phyloP scores from a whole-genome alignment of 2,329 filamentous ascomycete species.

The Colletotrichum phormii region DNA sequence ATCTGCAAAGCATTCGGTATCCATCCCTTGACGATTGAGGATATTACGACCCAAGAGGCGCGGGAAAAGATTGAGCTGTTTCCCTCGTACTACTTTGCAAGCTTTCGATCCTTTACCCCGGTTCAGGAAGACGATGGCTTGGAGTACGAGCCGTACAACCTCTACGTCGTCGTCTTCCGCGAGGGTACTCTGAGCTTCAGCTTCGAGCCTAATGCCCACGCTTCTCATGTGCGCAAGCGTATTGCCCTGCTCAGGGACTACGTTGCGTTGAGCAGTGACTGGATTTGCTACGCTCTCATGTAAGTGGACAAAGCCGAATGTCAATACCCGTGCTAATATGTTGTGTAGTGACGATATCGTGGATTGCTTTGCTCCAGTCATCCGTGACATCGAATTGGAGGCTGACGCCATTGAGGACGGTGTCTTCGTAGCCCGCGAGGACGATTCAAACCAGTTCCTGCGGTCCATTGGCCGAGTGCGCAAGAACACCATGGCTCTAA shows the following conservation, averaged over 20 bases:
- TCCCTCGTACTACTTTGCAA: conserved; percentile 97
- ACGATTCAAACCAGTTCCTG: conserved; percentile 89
- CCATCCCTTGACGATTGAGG: conserved; percentile 94
- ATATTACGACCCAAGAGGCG: conserved; percentile 94
- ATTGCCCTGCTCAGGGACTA: conserved; percentile 96
- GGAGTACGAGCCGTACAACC: conserved; percentile 94
- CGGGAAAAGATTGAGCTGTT: conserved; percentile 99
- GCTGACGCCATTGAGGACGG: conserved; percentile 95
- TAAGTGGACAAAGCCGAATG: conserved; percentile 57
- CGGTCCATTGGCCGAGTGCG: conserved; percentile 89
- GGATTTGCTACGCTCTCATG: conserved; percentile 99
- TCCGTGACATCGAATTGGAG: conserved; percentile 86
- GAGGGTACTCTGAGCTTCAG: conserved; percentile 96
- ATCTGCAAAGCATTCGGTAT: conserved; percentile 96
- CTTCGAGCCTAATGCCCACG: conserved; percentile 88
- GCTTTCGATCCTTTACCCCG: conserved; percentile 90
- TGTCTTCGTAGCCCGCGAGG: conserved; percentile 90
- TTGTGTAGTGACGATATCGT: conserved; percentile 87
- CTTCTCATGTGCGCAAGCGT: conserved; percentile 87
- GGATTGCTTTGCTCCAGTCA: conserved; percentile 91
- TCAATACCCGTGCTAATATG: conserved; percentile 40
- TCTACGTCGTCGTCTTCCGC: conserved; percentile 96
- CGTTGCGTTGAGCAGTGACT: conserved; percentile 92
- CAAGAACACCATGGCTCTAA: conserved; percentile 93
- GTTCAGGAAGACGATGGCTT: conserved; percentile 83